Evolutionary conservation across 2,329 filamentous ascomycete genomes (phyloP), one percentile per base, ranked within the genome.

Genomic region (Penicillium sclerotigenum): DNA sequence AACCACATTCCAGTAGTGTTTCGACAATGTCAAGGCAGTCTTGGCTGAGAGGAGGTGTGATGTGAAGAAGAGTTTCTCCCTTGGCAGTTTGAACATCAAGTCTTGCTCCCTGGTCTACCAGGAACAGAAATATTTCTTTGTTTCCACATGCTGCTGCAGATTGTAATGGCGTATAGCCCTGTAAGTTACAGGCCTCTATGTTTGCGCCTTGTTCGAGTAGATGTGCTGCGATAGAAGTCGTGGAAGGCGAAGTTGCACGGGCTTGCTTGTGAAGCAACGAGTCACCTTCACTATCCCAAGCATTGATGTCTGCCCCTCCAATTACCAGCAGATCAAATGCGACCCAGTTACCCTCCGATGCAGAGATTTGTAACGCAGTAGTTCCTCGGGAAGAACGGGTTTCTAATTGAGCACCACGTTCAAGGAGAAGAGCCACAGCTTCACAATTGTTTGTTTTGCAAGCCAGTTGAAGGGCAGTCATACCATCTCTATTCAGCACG

Each of bases 271-370:
- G 70, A 8, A 72, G 62, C n/a, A 71, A 37, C 0, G 68, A 55
- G 4, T 71, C 65, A 0, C 69, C 70, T 18, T 68, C 34, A 0
- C 56, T 65, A 31, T 64, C 62, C 68, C 68, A 71, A 0, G 62
- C 63, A 45, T 72, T 70, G 54, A 72, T 64, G 31, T 72, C 64
- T 0, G 69, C 70, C 0, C 69, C 68, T 0, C 62, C 65, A 13
- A 64, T 68, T 1, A 71, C 4, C 0, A 72, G 46, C 9, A 72
- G 52, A 16, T 71, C 69, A 52, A 72, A 70, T 2, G 65, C 67
- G 16, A 66, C 50, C 69, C 68, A 71, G 43, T 72, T 51, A 1
- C 58, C 55, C 26, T 57, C 47, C 10, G 47, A 31, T 0, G 68
- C 68, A 24, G 70, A 65, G 1, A 63, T 14, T 3, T 72, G 70